These are phyloP conservation scores for Vanderwaltozyma yarrowii DNA, from an alignment of 805 yeast species.

Conservation along the genomic window DNA sequence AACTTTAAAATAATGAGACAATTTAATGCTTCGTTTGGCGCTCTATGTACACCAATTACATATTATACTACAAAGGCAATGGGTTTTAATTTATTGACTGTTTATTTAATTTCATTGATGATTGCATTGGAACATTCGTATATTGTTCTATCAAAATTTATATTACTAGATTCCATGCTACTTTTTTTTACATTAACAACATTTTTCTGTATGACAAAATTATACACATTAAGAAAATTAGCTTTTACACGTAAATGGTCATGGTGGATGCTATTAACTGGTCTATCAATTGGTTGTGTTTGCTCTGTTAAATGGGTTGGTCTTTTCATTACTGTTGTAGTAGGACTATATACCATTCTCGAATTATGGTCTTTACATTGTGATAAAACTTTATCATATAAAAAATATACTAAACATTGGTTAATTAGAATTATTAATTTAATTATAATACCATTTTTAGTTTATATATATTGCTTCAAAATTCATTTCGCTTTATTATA, in stretches of 20 bases:
- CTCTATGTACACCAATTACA: conserved; percentile 77
- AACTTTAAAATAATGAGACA: conserved; percentile 81
- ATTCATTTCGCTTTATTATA: conserved; percentile 68
- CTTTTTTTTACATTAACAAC: conserved; percentile 84
- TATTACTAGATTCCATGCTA: conserved; percentile 84
- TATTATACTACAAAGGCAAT: conserved; percentile 71
- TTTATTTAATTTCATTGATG: conserved; percentile 74
- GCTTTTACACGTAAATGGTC: conserved; percentile 67
- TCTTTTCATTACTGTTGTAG: conserved; percentile 48
- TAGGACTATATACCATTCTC: conserved; percentile 48
- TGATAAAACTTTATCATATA: conserved; percentile 19
- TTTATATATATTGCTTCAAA: conserved; percentile 67
- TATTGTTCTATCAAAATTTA: conserved; percentile 79
- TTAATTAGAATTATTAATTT: conserved; percentile 49
- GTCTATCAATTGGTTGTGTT: conserved; percentile 68
- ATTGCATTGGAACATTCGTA: conserved; percentile 74
- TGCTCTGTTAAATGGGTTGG: conserved; percentile 87
- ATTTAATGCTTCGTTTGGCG: conserved; percentile 77
- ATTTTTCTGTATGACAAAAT: conserved; percentile 58
- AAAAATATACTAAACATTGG: conserved; percentile 57
- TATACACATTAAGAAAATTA: conserved; percentile 47
- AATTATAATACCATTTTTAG: conserved; percentile 58
- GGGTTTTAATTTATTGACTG: conserved; percentile 59
- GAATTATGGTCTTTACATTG: conserved; percentile 41
- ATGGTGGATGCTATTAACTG: conserved; percentile 50